Conservation (phyloP, 306 rosid genomes). For the Carpinus viminea region DNA sequence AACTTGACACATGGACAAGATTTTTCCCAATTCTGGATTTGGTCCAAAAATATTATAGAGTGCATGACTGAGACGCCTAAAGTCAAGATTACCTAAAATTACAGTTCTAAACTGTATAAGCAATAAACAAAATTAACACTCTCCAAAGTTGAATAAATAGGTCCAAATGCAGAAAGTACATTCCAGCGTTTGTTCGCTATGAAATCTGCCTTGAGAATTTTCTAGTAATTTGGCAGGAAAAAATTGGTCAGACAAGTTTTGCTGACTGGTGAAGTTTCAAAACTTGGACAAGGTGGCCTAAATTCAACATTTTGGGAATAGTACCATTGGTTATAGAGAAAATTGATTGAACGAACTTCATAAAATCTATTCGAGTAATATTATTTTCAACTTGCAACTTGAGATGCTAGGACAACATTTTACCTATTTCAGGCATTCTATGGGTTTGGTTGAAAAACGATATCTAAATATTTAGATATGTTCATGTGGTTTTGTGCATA, state of each 20-base stretch:
- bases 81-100: neutral
- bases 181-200: neutral
- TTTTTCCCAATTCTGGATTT: constrained; percentile 9
- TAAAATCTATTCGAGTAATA: neutral
- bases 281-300: neutral
- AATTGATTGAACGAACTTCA: neutral
- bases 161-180: neutral
- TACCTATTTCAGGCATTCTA: neutral
- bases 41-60: neutral
- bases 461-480: neutral
- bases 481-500: neutral
- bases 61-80: neutral
- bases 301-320: neutral
- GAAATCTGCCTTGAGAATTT: neutral
- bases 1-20: constrained; percentile 8
- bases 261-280: neutral
- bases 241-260: neutral
- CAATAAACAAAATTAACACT: neutral
- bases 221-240: neutral
- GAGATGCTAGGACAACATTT: neutral
- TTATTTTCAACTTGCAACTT: neutral
- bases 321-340: neutral
- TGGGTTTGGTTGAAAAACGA: neutral
- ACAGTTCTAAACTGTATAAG: neutral
- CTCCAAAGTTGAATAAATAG: neutral